A percentile compares a stretch with the other conserved stretches of the same genome.
Evolutionary conservation across 352 stramenopile species (phyloP).

Genomic region (Phytopythium cucurbitacearum): DNA sequence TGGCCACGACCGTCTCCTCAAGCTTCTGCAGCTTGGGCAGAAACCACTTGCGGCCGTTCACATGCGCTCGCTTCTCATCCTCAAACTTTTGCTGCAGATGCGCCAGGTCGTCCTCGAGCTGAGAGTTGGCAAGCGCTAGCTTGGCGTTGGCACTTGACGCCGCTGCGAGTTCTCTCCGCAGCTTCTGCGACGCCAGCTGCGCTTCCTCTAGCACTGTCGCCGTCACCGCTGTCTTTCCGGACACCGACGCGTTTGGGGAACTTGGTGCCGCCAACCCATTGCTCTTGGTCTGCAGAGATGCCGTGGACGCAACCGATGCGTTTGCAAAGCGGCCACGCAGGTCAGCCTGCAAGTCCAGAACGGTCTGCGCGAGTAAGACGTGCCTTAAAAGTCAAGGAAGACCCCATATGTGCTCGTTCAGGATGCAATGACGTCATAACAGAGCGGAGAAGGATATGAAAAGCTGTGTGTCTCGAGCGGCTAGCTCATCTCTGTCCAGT

Average conservation of each 20-base stretch:
- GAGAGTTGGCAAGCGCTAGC: constrained; percentile 57
- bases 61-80: constrained; percentile 53
- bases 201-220: constrained; percentile 40
- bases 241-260: background rate
- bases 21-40: constrained; percentile 74
- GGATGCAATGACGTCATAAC: background rate
- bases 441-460: constrained; percentile 46
- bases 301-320: background rate
- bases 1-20: constrained; percentile 57
- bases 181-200: constrained; percentile 68
- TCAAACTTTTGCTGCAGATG: constrained; percentile 70
- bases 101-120: constrained; percentile 64
- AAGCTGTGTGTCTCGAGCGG: constrained; percentile 64
- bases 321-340: constrained; percentile 31
- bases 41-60: constrained; percentile 67
- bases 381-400: constrained; percentile 17
- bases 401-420: background rate
- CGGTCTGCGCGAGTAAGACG: constrained; percentile 48
- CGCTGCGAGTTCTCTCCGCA: constrained; percentile 61
- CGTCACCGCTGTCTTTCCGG: constrained; percentile 12
- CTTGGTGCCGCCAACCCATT: background rate
- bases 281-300: constrained; percentile 9
- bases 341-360: constrained; percentile 52
- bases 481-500: constrained; percentile 51
- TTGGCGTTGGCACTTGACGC: constrained; percentile 59